Conservation (phyloP, 176 grass and related monocot genomes). For the Echinochloa phyllopogon region DNA sequence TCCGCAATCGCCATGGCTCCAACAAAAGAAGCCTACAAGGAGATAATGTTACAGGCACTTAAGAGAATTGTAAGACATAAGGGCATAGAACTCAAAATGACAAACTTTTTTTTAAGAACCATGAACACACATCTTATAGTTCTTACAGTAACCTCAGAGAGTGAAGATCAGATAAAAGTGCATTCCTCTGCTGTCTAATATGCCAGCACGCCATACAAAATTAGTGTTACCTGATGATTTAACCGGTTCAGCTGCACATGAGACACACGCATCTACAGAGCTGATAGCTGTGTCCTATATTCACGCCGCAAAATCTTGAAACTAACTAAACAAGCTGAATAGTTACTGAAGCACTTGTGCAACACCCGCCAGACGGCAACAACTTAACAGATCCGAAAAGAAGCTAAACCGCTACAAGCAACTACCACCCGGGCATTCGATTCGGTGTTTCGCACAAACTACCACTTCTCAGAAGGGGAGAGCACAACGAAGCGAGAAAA, state of each 20-base stretch:
- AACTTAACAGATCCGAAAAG: background rate
- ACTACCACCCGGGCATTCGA: background rate
- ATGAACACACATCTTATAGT: background rate
- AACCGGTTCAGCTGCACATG: background rate
- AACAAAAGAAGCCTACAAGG: conserved; percentile 74
- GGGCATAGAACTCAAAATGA: background rate
- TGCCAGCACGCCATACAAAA: background rate
- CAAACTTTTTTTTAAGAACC: background rate
- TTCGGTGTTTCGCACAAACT: background rate
- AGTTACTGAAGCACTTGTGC: background rate
- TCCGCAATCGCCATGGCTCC: conserved; percentile 89
- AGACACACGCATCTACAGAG: background rate
- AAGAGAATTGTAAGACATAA: background rate
- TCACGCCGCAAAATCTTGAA: background rate
- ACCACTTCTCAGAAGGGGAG: background rate
- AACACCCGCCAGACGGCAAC: background rate
- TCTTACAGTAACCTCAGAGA: background rate
- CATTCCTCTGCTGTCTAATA: background rate
- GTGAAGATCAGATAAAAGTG: background rate
- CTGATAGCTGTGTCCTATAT: background rate
- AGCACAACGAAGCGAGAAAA: background rate
- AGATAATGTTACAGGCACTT: background rate
- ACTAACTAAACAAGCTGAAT: background rate
- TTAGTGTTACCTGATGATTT: background rate
- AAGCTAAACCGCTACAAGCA: no score